Base-by-base conservation (phyloP, 371 early-diverging fungal genomes). In the Lichtheimia corymbifera region DNA sequence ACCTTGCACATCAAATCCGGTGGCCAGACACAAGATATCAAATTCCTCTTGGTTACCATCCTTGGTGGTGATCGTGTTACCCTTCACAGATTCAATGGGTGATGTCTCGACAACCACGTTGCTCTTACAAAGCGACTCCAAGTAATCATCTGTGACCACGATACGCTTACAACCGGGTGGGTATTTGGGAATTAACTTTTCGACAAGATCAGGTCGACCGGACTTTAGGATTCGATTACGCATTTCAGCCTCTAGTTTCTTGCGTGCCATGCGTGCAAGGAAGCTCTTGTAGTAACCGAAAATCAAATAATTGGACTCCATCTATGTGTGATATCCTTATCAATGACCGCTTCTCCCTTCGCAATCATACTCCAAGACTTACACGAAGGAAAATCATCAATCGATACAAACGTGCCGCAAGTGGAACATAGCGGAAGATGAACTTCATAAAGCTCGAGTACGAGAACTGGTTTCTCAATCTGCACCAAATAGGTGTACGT, bases 401-500 rank as follows among this genome's bases (percentile, higher is more conserved):
- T 3, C 71, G 59, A 35, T 71, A 63, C 11, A 64, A 25, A 9
- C 64, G 53, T 53, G 63, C 50, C 7, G 64, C 15, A 15, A 67
- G 41, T 13, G 71, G 71, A 15, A 71, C 30, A 51, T 52, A 64
- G 2, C 53, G 44, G 41, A 71, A 71, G 0, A 71, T 2, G 2
- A 52, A 28, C 52, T 64, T 71, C 22, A 64, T 45, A n/a, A 60
- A 20, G 15, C 42, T 17, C 13, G 65, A 45, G 24, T 63, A 63
- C 5, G 53, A 50, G 25, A 58, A 63, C 18, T 63, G 64, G 22
- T 51, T 57, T 54, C 77, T 70, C 2, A 78, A 80, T 17, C 68
- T 13, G 18, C 80, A 62, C 70, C 80, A 83, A n/a, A 73, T 70
- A 4, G 86, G 79, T 2, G 85, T 82, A 12, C 86, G 77, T 52